Evolutionary conservation across 2,329 filamentous ascomycete genomes (phyloP), one percentile per base, ranked within the genome.

Genomic region (Pseudocercospora fijiensis): DNA sequence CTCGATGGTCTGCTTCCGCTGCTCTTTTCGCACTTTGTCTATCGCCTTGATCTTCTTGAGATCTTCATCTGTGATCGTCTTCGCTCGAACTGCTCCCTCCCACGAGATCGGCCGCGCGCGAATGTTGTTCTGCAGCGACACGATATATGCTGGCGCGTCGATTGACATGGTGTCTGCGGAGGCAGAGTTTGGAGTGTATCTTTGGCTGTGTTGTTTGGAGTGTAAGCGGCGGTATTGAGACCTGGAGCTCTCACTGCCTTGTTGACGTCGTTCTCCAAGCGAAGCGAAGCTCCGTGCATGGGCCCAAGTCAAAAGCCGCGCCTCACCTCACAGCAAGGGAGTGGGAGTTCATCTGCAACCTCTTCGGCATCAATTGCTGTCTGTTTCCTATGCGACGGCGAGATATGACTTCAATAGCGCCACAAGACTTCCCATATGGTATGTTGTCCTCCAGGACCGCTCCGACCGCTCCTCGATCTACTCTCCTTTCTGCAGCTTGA

Each of bases 11-110:
- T 94, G 87, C 76, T 89, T 89, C 75, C 93, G 87, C 79, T 92
- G 90, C 71, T 98, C 95, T 78, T 92, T 95, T 78, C 92, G 90
- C 70, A 95, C 91, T 81, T 97, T 98, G 79, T 98, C 95, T 72
- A 98, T 91, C 66, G 93, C 91, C 79, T 93, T 93, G 81, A 99
- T 96, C 84, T 93, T 94, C 82, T 90, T 91, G 72, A 97, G 86
- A 79, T 99, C 94, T 71, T 90, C 89, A 71, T 98, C 94, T 63
- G 91, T 96, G 79, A 99, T 90, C 75, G 92, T 95, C 78, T 93
- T 92, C 72, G 92, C 92, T 78, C 95, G 88, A 70, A 96, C 92
- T 73, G 94, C 93, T 73, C 94, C 94, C 79, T 98, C 94, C 95
- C 95, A 99, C 63, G 94, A 93, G 80, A 99, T 96, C 69, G 93